Base-by-base conservation (phyloP, 225 moss, liverwort and hornwort genomes). In the Lunularia cruciata region DNA sequence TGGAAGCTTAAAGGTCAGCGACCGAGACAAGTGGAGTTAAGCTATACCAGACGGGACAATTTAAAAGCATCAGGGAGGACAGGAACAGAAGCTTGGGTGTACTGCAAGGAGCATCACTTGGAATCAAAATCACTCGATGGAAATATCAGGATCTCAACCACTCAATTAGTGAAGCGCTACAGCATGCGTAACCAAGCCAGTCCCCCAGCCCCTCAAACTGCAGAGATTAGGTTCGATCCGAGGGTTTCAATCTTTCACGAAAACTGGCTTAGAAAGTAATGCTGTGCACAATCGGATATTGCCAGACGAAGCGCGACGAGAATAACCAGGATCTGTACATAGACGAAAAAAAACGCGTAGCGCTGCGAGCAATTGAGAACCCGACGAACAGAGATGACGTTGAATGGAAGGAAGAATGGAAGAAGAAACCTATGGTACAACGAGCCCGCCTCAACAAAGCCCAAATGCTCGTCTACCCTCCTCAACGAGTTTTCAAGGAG, bases 401-500 rank as follows among this genome's bases (percentile, higher is more conserved):
- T 39, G 60, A 15, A 39, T 10, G 38, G 13, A 38, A 38, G 60
- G 37, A 38, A 60, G 38, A 60, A 60, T 20, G 13, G 34, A 38
- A 39, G 37, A 38, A 60, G 38, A 60, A 60, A 60, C 38, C 60
- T 60, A 37, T 60, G 38, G 55, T 38, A 38, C 60, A 60, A 38
- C 38, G 60, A n/a, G n/a, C n/a, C n/a, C n/a, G n/a, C n/a, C n/a
- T n/a, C n/a, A 38, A 39, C 23, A 39, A 60, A 38, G 60, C 23
- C 18, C 60, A 23, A 60, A 58, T 22, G 60, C 60, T n/a, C n/a
- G n/a, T 60, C 38, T 30, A 31, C 55, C 31, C 33, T 3, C 57
- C 19, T 58, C 33, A 58, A 33, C 34, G 58, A 35, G 28, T 8
- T 6, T 35, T 2, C 8, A 52, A 26, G 25, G 52, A 7, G 23